Percentiles rank a stretch among this genome's conserved stretches.
Evolutionary conservation across 352 stramenopile genomes (phyloP).

Genomic region (Globisporangium barbulae): DNA sequence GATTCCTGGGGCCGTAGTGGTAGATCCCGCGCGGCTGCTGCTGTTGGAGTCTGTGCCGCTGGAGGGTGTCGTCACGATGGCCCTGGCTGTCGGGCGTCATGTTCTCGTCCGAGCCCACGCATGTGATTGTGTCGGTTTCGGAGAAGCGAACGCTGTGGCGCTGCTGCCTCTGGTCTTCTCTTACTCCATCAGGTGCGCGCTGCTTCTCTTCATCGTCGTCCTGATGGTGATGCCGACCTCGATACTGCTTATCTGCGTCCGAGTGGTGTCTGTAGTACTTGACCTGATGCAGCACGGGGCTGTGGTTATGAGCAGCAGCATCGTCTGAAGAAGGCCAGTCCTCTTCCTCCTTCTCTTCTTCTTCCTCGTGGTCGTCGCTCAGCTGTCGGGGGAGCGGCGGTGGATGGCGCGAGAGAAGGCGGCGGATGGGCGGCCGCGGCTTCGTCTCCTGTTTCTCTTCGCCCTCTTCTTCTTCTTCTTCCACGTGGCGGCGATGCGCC

Average conservation of each 20-base stretch:
- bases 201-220: background rate
- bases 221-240: background rate
- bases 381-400: background rate
- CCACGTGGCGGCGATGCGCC: constrained; percentile 15
- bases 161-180: background rate
- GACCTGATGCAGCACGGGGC: background rate
- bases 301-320: background rate
- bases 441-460: constrained; percentile 1
- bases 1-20: constrained; percentile 3
- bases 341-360: constrained; percentile 8
- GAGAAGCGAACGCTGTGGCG: constrained; percentile 13
- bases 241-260: background rate
- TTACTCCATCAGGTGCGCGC: background rate
- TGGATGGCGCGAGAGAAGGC: background rate
- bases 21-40: background rate
- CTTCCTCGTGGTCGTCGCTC: background rate
- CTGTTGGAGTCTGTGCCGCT: constrained; percentile 15
- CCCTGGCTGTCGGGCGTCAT: constrained; percentile 24
- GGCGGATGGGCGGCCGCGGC: background rate
- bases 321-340: constrained; percentile 1
- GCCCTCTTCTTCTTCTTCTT: constrained; percentile 2
- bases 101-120: constrained; percentile 26
- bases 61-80: constrained; percentile 15
- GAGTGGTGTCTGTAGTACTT: constrained; percentile 11
- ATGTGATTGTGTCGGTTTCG: constrained; percentile 19